Percentiles rank a stretch among this genome's conserved stretches.
Conservation (phyloP, 2,329 filamentous ascomycete genomes). For the Nemania sp. region DNA sequence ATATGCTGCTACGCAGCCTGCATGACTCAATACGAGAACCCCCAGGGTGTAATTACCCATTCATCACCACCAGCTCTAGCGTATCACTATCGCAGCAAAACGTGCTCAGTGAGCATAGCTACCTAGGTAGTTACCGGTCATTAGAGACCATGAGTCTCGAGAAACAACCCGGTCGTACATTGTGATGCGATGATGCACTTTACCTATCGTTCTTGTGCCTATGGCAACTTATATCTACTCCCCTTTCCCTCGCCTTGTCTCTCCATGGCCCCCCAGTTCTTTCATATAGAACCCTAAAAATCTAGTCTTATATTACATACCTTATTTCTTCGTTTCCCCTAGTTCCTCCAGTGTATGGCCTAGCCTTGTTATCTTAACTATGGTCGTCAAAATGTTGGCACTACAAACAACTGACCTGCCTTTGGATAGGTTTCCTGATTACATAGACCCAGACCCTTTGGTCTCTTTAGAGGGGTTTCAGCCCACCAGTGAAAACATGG, state of each 20-base stretch:
- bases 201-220: constrained; percentile 10
- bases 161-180: constrained; percentile 1
- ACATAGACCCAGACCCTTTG: constrained; percentile 53
- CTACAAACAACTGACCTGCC: constrained; percentile 58
- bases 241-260: not conserved
- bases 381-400: constrained; percentile 54
- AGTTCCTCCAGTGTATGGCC: not conserved
- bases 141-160: not conserved
- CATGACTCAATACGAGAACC: constrained; percentile 30
- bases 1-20: constrained; percentile 40
- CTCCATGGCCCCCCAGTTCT: constrained; percentile 5
- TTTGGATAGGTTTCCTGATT: constrained; percentile 60
- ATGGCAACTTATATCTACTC: not conserved
- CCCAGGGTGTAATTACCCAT: constrained; percentile 32
- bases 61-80: constrained; percentile 6
- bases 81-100: constrained; percentile 17
- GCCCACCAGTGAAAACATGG: constrained; percentile 49
- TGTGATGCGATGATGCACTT: constrained; percentile 11
- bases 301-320: not conserved
- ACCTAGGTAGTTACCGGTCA: constrained; percentile 8
- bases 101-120: constrained; percentile 20
- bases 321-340: not conserved
- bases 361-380: constrained; percentile 25
- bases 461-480: constrained; percentile 47
- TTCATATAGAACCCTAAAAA: not conserved